phyloP scores from a whole-genome alignment of 2,329 filamentous ascomycete species.

The Talaromyces amestolkiae region DNA sequence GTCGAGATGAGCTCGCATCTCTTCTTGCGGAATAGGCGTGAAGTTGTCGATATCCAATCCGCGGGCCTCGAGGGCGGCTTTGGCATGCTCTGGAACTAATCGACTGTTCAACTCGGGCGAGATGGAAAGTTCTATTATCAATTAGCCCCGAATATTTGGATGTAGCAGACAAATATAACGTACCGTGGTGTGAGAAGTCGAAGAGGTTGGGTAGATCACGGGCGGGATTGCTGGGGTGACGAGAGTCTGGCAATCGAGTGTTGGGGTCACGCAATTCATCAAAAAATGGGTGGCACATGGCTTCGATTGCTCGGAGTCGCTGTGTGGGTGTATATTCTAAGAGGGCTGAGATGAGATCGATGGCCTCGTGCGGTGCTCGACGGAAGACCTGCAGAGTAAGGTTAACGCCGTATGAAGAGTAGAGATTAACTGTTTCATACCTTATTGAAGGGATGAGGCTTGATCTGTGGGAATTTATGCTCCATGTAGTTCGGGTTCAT shows the following conservation, averaged over 20 bases:
- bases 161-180: constrained; percentile 48
- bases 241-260: constrained; percentile 89
- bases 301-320: constrained; percentile 86
- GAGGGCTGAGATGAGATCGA: constrained; percentile 89
- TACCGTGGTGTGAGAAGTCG: constrained; percentile 92
- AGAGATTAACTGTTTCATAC: constrained; percentile 34
- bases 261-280: constrained; percentile 91
- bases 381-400: constrained; percentile 70
- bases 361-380: constrained; percentile 87
- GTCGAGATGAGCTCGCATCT: constrained; percentile 97
- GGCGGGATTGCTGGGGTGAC: constrained; percentile 75
- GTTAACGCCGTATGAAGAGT: not conserved
- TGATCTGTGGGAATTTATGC: constrained; percentile 99
- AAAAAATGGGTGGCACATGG: constrained; percentile 98
- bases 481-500: constrained; percentile 99
- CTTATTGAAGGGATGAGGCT: constrained; percentile 98
- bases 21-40: constrained; percentile 83
- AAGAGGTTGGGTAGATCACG: constrained; percentile 86
- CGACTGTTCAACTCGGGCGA: constrained; percentile 80
- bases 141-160: constrained; percentile 16
- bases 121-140: constrained; percentile 82
- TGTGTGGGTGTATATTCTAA: constrained; percentile 98
- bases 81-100: constrained; percentile 81
- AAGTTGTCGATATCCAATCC: constrained; percentile 94
- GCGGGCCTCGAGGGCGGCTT: constrained; percentile 67